Percentiles rank a stretch among this genome's conserved stretches.
phyloP scores from a whole-genome alignment of 305 asterid genomes.

The Coffea humblotiana region DNA sequence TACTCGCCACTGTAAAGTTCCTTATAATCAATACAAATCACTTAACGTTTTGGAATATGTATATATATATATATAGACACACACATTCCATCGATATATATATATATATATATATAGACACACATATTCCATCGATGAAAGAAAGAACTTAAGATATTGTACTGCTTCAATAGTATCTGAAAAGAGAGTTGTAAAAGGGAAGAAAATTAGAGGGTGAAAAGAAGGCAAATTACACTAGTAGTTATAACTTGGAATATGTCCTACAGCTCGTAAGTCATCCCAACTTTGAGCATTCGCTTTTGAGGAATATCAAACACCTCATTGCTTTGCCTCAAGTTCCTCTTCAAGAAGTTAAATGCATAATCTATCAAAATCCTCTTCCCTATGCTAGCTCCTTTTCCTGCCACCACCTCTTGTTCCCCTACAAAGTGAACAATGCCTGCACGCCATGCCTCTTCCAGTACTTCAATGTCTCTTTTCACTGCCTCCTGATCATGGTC shows the following conservation, averaged over 20 bases:
- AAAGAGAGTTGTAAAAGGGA: too few species aligned
- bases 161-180: too few species aligned
- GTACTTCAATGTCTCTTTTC: conserved; percentile 29
- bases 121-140: too few species aligned
- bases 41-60: too few species aligned
- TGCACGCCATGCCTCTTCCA: conserved; percentile 38
- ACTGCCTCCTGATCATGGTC: neutral
- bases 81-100: too few species aligned
- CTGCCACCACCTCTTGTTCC: conserved; percentile 56
- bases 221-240: too few species aligned
- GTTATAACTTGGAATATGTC: neutral
- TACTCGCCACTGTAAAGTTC: too few species aligned
- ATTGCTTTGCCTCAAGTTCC: conserved; percentile 55
- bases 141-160: too few species aligned
- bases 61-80: too few species aligned
- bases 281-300: conserved; percentile 66
- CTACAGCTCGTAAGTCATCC: conserved; percentile 60
- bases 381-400: conserved; percentile 37
- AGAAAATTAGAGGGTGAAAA: too few species aligned
- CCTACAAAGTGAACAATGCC: conserved; percentile 68
- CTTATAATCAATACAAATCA: too few species aligned
- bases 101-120: too few species aligned
- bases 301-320: conserved; percentile 58
- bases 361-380: conserved; percentile 52
- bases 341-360: conserved; percentile 54